These are phyloP conservation scores for Punctularia strigosozonata DNA, from an alignment of 768 basidiomycete genomes.

Conservation along the genomic window DNA sequence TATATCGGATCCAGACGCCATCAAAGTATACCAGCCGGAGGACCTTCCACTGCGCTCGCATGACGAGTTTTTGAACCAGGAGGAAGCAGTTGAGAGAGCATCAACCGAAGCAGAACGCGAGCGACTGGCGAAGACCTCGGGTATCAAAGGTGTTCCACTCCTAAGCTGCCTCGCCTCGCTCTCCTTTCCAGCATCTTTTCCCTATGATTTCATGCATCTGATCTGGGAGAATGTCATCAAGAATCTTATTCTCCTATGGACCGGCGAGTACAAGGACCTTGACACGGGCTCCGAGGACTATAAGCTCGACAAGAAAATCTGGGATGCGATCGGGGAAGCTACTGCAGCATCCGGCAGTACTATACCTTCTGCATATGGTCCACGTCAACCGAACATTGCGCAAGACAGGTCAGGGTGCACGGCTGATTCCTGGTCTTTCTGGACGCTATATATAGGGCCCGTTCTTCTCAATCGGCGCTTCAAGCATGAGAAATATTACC, in stretches of 20 bases:
- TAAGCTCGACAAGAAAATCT: slow-evolving; percentile 6
- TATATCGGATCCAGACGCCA: neutral
- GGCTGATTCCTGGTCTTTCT: slow-evolving; percentile 16
- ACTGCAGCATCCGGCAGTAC: slow-evolving; percentile 7
- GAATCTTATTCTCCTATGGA: slow-evolving; percentile 13
- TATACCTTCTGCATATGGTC: slow-evolving; percentile 11
- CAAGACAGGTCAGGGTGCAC: slow-evolving; percentile 9
- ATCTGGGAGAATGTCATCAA: slow-evolving; percentile 14
- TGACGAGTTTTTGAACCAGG: slow-evolving; percentile 6
- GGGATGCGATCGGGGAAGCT: slow-evolving; percentile 13
- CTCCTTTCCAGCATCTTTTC: slow-evolving; percentile 12
- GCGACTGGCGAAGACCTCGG: slow-evolving; percentile 8
- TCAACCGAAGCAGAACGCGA: slow-evolving; percentile 4
- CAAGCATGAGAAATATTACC: slow-evolving; percentile 10
- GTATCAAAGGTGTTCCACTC: slow-evolving; percentile 9
- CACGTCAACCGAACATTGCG: slow-evolving; percentile 9
- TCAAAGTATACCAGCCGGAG: slow-evolving; percentile 7
- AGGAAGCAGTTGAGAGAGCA: slow-evolving; percentile 4
- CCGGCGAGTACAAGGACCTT: slow-evolving; percentile 12
- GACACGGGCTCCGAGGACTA: slow-evolving; percentile 7
- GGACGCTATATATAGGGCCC: slow-evolving; percentile 13
- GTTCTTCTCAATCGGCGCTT: slow-evolving; percentile 12
- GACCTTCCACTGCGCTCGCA: slow-evolving; percentile 11
- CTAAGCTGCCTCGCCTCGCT: slow-evolving; percentile 5
- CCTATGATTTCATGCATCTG: slow-evolving; percentile 18